phyloP scores from a whole-genome alignment of 352 stramenopile genomes.

The Phytopythium boreale region DNA sequence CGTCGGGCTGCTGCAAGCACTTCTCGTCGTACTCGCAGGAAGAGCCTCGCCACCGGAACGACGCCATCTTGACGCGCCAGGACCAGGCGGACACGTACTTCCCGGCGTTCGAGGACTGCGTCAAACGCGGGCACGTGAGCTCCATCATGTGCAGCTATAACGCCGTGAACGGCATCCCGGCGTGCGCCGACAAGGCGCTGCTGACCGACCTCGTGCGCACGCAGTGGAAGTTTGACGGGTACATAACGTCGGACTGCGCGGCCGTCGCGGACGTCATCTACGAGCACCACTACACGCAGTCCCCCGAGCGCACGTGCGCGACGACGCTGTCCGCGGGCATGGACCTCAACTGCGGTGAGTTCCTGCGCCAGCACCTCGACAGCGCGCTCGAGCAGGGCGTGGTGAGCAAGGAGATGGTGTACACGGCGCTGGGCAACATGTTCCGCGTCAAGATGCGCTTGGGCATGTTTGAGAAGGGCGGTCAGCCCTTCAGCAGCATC shows the following conservation, averaged over 20 bases:
- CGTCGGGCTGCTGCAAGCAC: conserved; percentile 91
- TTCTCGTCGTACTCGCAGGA: conserved; percentile 90
- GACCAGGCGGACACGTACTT: conserved; percentile 92
- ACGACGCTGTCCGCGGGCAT: conserved; percentile 66
- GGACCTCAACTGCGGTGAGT: conserved; percentile 84
- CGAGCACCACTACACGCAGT: conserved; percentile 80
- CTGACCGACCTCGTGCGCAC: conserved; percentile 70
- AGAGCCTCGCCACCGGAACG: conserved; percentile 71
- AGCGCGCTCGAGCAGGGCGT: conserved; percentile 62
- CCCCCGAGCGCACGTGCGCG: conserved; percentile 46
- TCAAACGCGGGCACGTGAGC: conserved; percentile 73
- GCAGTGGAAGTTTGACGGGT: conserved; percentile 89
- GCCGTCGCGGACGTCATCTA: conserved; percentile 81
- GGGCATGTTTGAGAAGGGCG: conserved; percentile 85
- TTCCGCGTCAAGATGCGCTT: conserved; percentile 88
- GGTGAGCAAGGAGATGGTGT: conserved; percentile 54
- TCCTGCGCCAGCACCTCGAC: conserved; percentile 57
- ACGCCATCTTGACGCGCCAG: conserved; percentile 83
- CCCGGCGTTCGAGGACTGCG: conserved; percentile 75
- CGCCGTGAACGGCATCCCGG: conserved; percentile 89
- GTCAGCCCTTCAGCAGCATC: conserved; percentile 58
- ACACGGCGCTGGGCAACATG: conserved; percentile 69
- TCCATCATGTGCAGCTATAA: conserved; percentile 96
- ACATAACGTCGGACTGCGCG: conserved; percentile 91
- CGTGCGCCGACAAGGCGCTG: conserved; percentile 85